phyloP scores from a whole-genome alignment of 1,284 basidiomycete genomes.

The Microstroma glucosiphilum region DNA sequence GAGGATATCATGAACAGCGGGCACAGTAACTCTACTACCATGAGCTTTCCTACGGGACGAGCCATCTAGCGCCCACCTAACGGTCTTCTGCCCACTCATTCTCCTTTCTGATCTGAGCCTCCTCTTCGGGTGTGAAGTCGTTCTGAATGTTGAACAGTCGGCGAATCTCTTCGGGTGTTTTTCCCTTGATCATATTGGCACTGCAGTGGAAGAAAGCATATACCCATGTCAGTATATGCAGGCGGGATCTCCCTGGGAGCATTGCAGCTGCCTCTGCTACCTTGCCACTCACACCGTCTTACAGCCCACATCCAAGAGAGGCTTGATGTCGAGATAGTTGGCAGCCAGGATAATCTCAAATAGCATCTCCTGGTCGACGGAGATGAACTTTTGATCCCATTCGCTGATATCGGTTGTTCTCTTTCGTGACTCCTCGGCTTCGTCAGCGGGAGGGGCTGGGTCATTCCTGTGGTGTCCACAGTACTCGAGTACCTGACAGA shows the following conservation, averaged over 20 bases:
- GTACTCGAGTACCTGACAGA: conserved; percentile 83
- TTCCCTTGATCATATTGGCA: conserved; percentile 99
- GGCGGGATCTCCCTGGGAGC: background rate
- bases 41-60: background rate
- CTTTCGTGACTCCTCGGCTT: conserved; percentile 85
- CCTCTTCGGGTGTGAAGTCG: conserved; percentile 98
- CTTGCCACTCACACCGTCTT: conserved; percentile 68
- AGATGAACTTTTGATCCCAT: conserved; percentile 97
- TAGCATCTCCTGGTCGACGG: conserved; percentile 87
- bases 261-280: background rate
- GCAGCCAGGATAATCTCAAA: conserved; percentile 99
- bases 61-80: background rate
- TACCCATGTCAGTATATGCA: background rate
- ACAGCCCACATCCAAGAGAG: conserved; percentile 94
- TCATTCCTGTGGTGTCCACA: conserved; percentile 98
- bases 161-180: conserved; percentile 90
- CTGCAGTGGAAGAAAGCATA: conserved; percentile 18
- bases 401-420: conserved; percentile 95
- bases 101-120: conserved; percentile 99
- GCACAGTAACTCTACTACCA: too few relatives aligned
- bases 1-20: too few relatives aligned
- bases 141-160: conserved; percentile 74
- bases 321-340: conserved; percentile 99
- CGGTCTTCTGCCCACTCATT: conserved; percentile 58
- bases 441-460: conserved; percentile 72